Base-by-base conservation (phyloP, 83 land plant species). In the Thuja plicata region DNA sequence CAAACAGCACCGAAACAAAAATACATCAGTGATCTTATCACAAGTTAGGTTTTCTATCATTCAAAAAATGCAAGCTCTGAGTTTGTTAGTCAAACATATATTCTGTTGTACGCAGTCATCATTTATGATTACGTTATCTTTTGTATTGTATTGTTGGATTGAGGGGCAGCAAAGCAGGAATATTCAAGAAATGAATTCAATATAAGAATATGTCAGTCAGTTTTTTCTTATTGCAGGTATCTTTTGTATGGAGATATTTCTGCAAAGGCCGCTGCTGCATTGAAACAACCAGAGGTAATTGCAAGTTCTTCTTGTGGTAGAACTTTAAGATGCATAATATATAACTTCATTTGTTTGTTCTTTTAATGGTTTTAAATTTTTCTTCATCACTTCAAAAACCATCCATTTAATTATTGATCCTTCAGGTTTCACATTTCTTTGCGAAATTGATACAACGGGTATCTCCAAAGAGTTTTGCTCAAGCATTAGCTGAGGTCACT, bases 391-490 rank as follows among this genome's bases (percentile, higher is more conserved):
- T 30, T 19, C 1, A 70, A 37, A 88, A 35, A 38, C 6, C n/a
- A 76, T 35, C 34, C 40, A 34, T 8, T 74, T 16, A 17, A 37
- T 41, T 45, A 15, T 73, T 70, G 19, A 32, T 48, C 32, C 89
- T 74, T 82, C 89, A 98, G 99, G 96, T 97, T 30, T 94, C 94
- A 62, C 87, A 91, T 62, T 98, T 96, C 87, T 98, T 98, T 90
- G 90, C 98, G 85, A 94, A 91, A 89, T 91, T 97, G 48, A 96
- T 98, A 85, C 99, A 97, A 93, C 94, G 99, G 83, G 99, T 98
- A 60, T 93, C 99, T 89, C 99, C 99, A 83, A 98, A 98, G 91
- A 98, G 99, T 92, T 96, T 93, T 90, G 88, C 92, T 45, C 99
- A 98, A 87, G 99, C 99, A 88, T 77, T 90, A 30, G 97, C 91